Conservation (phyloP, 352 stramenopile species). For the Peronospora farinosa region DNA sequence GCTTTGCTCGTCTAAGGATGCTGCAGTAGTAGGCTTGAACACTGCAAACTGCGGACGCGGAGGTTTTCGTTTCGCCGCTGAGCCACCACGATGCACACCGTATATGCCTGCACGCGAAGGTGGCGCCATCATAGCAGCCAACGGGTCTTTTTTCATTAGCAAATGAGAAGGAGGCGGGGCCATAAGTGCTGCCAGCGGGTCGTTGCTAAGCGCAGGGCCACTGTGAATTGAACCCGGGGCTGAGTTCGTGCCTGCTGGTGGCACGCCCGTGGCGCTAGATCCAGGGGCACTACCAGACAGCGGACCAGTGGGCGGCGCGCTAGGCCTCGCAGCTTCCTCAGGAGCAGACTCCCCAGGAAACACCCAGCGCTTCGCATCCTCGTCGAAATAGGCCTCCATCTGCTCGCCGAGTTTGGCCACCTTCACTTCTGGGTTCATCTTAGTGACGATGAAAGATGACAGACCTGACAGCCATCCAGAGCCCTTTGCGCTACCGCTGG, state of each 20-base stretch:
- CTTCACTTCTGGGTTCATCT: conserved; percentile 82
- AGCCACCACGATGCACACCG: conserved; percentile 21
- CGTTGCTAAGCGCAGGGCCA: conserved; percentile 30
- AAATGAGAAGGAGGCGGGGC: conserved; percentile 57
- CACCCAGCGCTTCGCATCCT: conserved; percentile 82
- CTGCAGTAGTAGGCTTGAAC: conserved; percentile 67
- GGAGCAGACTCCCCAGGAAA: conserved; percentile 72
- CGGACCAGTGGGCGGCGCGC: conserved; percentile 61
- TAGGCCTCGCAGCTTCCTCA: conserved; percentile 58
- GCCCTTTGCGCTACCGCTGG: conserved; percentile 55
- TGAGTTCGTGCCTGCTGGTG: conserved; percentile 45
- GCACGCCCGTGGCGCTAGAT: conserved; percentile 27
- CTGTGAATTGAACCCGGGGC: conserved; percentile 62
- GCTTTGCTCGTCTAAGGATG: conserved; percentile 22
- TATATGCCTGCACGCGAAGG: conserved; percentile 36
- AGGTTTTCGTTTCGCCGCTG: conserved; percentile 39
- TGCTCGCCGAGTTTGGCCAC: conserved; percentile 70
- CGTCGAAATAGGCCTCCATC: conserved; percentile 78
- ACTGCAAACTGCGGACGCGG: conserved; percentile 81
- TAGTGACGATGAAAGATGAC: conserved; percentile 62
- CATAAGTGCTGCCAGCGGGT: conserved; percentile 79
- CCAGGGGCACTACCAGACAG: conserved; percentile 47
- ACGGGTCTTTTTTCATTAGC: conserved; percentile 80
- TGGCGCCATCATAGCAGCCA: conserved; percentile 84
- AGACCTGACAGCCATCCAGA: conserved; percentile 56